Evolutionary conservation across 2,329 filamentous ascomycete species (phyloP).

Genomic region (Alternaria longipes): DNA sequence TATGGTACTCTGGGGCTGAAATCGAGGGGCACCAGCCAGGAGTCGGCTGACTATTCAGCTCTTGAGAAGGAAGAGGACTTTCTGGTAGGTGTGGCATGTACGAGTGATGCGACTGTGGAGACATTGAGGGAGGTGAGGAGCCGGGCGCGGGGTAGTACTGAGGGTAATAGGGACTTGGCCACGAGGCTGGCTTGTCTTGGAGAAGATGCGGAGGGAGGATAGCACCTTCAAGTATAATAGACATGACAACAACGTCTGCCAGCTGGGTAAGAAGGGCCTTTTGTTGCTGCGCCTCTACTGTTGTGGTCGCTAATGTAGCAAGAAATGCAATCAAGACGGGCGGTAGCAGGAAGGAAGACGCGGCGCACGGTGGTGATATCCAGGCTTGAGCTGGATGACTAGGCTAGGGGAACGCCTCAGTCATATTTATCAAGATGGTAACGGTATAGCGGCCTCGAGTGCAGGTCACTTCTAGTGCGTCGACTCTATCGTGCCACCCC

Average conservation of each 20-base stretch:
- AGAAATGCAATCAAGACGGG: slow-evolving; percentile 16
- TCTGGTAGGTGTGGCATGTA: slow-evolving; percentile 44
- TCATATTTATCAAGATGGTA: slow-evolving; percentile 35
- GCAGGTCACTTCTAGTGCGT: slow-evolving; percentile 42
- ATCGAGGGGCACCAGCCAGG: slow-evolving; percentile 45
- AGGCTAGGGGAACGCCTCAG: slow-evolving; percentile 28
- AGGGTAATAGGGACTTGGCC: slow-evolving; percentile 39
- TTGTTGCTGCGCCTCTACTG: slow-evolving; percentile 28
- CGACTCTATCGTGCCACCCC: slow-evolving; percentile 40
- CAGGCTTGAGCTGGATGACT: slow-evolving; percentile 23
- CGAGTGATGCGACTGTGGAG: slow-evolving; percentile 40
- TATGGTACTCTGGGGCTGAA: slow-evolving; percentile 39
- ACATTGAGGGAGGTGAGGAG: slow-evolving; percentile 45
- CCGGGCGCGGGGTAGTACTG: slow-evolving; percentile 37
- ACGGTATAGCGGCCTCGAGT: slow-evolving; percentile 25
- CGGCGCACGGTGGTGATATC: slow-evolving; percentile 18
- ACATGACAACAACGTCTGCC: slow-evolving; percentile 38
- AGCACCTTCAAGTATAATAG: slow-evolving; percentile 46
- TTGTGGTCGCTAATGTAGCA: slow-evolving; percentile 21
- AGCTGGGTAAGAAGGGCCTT: slow-evolving; percentile 18
- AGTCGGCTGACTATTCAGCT: slow-evolving; percentile 33
- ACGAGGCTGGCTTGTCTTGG: slow-evolving; percentile 37
- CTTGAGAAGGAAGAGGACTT: slow-evolving; percentile 38
- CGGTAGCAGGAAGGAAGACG: slow-evolving; percentile 15
- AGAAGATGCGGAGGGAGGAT: slow-evolving; percentile 48